phyloP scores from a whole-genome alignment of 2,329 filamentous ascomycete genomes.

The Tolypocladium ophioglossoides region DNA sequence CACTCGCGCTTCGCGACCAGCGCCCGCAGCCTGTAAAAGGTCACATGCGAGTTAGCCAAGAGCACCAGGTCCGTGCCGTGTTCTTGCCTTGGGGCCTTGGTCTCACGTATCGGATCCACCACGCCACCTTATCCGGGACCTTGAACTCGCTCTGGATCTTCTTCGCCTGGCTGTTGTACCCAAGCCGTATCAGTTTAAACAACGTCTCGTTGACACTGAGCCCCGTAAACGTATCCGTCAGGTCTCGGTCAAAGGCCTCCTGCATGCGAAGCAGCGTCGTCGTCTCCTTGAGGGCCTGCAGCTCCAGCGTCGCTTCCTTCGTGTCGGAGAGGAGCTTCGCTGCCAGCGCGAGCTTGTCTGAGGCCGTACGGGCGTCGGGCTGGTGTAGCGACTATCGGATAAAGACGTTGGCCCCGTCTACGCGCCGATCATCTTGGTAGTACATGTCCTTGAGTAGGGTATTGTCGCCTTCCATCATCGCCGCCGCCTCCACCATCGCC shows the following conservation, averaged over 20 bases:
- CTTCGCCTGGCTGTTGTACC: conserved; percentile 74
- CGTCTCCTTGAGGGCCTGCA: conserved; percentile 69
- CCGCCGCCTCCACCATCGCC: conserved; percentile 79
- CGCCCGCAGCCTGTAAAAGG: conserved; percentile 57
- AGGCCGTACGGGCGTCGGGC: conserved; percentile 55
- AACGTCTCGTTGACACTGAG: conserved; percentile 86
- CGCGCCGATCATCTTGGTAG: conserved; percentile 88
- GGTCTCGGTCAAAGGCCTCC: conserved; percentile 74
- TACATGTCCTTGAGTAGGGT: conserved; percentile 86
- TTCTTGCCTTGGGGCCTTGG: not conserved
- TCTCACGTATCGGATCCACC: conserved; percentile 61
- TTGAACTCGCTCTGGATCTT: conserved; percentile 90
- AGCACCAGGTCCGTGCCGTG: not conserved
- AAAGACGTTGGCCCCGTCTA: conserved; percentile 82
- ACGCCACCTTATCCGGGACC: conserved; percentile 78
- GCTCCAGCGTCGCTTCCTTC: conserved; percentile 66
- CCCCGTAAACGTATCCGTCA: conserved; percentile 67
- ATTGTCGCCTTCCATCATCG: conserved; percentile 59
- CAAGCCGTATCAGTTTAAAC: conserved; percentile 73
- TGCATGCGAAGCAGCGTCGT: conserved; percentile 74
- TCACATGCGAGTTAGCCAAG: not conserved
- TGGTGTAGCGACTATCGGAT: conserved; percentile 73
- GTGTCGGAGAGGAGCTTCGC: conserved; percentile 74
- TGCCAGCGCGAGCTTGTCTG: conserved; percentile 82
- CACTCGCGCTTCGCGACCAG: conserved; percentile 85